Base-by-base conservation (phyloP, 768 basidiomycete genomes). In the Suillus sp. region DNA sequence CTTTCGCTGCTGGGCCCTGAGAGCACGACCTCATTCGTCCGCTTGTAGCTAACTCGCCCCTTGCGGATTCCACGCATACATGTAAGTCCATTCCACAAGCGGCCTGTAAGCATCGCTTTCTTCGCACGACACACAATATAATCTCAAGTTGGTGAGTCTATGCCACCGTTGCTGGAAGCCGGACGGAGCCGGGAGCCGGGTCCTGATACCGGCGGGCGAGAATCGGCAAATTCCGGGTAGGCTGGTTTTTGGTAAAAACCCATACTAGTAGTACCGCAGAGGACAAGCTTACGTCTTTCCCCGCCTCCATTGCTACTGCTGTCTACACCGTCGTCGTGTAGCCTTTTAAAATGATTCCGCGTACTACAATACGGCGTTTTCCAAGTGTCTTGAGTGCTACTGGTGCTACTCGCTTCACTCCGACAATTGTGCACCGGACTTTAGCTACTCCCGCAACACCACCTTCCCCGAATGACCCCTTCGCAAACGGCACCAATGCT, bases 401-500 rank as follows among this genome's bases (percentile, higher is more conserved):
- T 59, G 60, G 70, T 38, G 59, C 62, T n/a, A 34, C 65, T 63
- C 65, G 69, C 50, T 63, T 59, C 8, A 66, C 65, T 42, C 66
- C 69, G 50, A 60, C 65, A 35, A 55, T 64, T 47, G 66, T 66
- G 22, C 71, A 65, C 48, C 80, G 80, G 35, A 63, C 73, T 2
- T 66, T 86, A 61, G 86, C 87, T 30, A 86, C 80, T 38, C 75
- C 83, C 22, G 74, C 81, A 1, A 73, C 78, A 0, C 74, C 84
- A 27, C 91, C 91, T 2, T 92, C 91, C 2, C 78, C 90, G 25
- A 92, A 92, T 68, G 92, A 94, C 74, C 82, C 84, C 9, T 97
- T 98, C 75, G 96, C 95, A 14, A 96, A 93, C 63, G 95, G 95
- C 47, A 95, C 91, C 47, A 98, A 97, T 78, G 83, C 94, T 27